Base-by-base conservation (phyloP, 495 filamentous ascomycete genomes). In the Xylaria acuta region DNA sequence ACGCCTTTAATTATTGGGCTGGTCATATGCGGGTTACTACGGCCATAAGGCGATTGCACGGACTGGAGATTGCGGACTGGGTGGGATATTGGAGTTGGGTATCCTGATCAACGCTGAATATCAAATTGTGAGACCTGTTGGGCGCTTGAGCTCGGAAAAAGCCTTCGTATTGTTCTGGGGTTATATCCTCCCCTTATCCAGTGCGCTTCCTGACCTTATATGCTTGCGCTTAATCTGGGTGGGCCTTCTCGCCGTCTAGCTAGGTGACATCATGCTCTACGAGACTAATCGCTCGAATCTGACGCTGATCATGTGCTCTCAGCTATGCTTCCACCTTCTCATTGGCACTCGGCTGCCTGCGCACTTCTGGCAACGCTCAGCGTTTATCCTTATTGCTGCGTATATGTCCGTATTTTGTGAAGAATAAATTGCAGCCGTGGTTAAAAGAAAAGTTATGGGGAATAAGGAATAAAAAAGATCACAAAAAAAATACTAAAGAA, bases 401-500 rank as follows among this genome's bases (percentile, higher is more conserved):
- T 56, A 34, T 64, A 53, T 56, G 59, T 51, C 30, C 36, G 34
- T 62, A 45, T 27, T 32, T 32, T 49, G 34, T 38, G 34, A 45
- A 34, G 32, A 71, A 71, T 71, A 60, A 45, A 64, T 40, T 54
- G 59, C 25, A 56, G 59, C 47, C 47, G 34, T 6, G 47, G 69
- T 36, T 4, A 59, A 22, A 25, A 64, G 49, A 54, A 58, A 40
- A 53, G 56, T 25, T 27, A 27, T n/a, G 25, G 67, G 51, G 67
- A 60, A 69, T 60, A 69, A 36, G 25, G 59, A 70, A 68, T 34
- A 71, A 67, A 32, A 63, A 60, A 64, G 32, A 49, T 27, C 41
- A 68, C 41, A 72, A 22, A 40, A 67, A 18, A 51, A 49, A 72
- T 51, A 71, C 36, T 66, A 75, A 72, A 53, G 47, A 63, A 74